Evolutionary conservation across 2,329 filamentous ascomycete genomes (phyloP).

Genomic region (Cordyceps militaris): DNA sequence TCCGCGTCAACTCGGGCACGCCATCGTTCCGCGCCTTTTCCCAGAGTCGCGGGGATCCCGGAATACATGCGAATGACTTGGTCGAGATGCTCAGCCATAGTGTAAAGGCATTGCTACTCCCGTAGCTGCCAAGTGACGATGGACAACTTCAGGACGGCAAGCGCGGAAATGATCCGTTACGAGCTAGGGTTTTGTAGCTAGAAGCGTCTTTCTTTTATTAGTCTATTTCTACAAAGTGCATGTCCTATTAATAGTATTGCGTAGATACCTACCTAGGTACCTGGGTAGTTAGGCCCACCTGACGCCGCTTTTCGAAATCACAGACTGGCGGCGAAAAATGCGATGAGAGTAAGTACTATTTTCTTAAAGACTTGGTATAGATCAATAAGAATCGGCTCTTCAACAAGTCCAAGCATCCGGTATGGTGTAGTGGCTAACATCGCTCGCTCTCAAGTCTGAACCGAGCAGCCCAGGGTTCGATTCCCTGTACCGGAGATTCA

Average conservation of each 20-base stretch:
- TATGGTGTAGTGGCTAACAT: constrained; percentile 33
- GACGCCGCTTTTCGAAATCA: too few species aligned
- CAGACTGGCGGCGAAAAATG: too few species aligned
- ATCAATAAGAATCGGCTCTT: background rate
- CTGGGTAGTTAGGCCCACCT: too few species aligned
- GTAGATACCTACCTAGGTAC: too few species aligned
- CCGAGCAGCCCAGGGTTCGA: constrained; percentile 18
- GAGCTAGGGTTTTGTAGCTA: too few species aligned
- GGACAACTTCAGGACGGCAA: background rate
- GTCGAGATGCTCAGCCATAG: too few species aligned
- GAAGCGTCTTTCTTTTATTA: too few species aligned
- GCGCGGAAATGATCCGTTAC: background rate
- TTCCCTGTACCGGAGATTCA: constrained; percentile 17
- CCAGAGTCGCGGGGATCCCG: too few species aligned
- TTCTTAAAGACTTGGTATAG: background rate
- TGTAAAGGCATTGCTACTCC: too few species aligned
- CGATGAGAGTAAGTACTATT: background rate
- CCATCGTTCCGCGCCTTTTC: background rate
- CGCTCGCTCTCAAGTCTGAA: constrained; percentile 26
- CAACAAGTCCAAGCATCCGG: constrained; percentile 18
- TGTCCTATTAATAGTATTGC: too few species aligned
- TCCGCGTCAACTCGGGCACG: background rate
- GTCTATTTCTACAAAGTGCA: too few species aligned
- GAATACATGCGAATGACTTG: background rate
- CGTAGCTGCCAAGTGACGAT: background rate